Conservation (phyloP, 768 basidiomycete genomes). For the Pisolithus sp. region DNA sequence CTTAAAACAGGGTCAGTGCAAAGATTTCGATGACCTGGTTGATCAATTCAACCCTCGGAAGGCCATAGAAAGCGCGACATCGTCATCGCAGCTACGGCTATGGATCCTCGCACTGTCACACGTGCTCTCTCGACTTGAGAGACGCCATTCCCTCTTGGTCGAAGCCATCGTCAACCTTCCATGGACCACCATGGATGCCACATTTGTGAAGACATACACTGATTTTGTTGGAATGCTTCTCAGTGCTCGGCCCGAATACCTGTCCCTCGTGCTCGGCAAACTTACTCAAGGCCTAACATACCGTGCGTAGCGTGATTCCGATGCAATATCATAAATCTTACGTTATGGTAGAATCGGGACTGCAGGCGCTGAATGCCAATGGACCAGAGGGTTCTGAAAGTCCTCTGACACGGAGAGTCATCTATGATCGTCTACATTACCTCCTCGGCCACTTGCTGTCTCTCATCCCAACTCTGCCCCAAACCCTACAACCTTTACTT, state of each 20-base stretch:
- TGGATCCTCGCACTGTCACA: slow-evolving; percentile 88
- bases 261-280: slow-evolving; percentile 75
- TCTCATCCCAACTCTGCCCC: slow-evolving; percentile 86
- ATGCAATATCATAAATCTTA: slow-evolving; percentile 3
- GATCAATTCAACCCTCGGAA: slow-evolving; percentile 69
- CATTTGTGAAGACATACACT: slow-evolving; percentile 82
- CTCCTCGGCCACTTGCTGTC: slow-evolving; percentile 83
- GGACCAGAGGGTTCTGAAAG: slow-evolving; percentile 57
- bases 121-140: slow-evolving; percentile 85
- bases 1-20: slow-evolving; percentile 53
- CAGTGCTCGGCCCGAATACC: slow-evolving; percentile 87
- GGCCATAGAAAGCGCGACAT: slow-evolving; percentile 22
- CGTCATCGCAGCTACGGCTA: slow-evolving; percentile 54
- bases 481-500: slow-evolving; percentile 80
- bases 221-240: slow-evolving; percentile 88
- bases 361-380: slow-evolving; percentile 52
- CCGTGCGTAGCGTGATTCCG: slow-evolving; percentile 49
- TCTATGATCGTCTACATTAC: slow-evolving; percentile 82
- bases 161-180: slow-evolving; percentile 83
- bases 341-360: slow-evolving; percentile 53
- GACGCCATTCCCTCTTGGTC: slow-evolving; percentile 70
- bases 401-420: slow-evolving; percentile 72
- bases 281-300: slow-evolving; percentile 83
- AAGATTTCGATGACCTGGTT: slow-evolving; percentile 84
- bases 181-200: slow-evolving; percentile 87